Conservation (phyloP, 2,329 filamentous ascomycete genomes). For the Epichloe gansuensis region DNA sequence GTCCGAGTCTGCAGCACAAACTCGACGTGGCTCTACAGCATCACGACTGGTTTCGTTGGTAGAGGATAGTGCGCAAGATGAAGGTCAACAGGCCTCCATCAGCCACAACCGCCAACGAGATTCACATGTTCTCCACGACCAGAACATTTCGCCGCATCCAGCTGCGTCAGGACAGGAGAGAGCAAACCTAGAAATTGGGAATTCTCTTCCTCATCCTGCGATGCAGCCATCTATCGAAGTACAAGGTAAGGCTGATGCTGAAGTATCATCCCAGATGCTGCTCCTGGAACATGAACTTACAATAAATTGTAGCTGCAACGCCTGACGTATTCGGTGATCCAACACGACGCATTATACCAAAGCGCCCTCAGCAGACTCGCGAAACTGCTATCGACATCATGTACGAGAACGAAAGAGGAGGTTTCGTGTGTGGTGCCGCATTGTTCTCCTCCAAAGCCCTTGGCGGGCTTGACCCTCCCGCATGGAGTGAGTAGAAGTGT, state of each 20-base stretch:
- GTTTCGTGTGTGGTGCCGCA: slow-evolving; percentile 76
- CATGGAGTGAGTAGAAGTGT: slow-evolving; percentile 48
- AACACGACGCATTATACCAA: slow-evolving; percentile 23
- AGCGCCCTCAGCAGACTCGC: slow-evolving; percentile 23
- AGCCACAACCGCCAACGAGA: neutral
- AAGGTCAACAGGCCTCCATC: neutral
- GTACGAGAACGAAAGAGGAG: slow-evolving; percentile 90
- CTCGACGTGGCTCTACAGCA: slow-evolving; percentile 4
- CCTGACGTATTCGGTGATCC: slow-evolving; percentile 13
- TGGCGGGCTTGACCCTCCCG: slow-evolving; percentile 68
- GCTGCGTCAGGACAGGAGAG: slow-evolving; percentile 2
- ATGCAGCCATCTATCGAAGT: slow-evolving; percentile 22
- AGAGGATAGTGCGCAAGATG: neutral
- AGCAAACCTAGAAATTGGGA: neutral
- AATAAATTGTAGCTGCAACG: slow-evolving; percentile 16
- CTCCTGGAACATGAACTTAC: neutral
- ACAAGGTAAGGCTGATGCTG: slow-evolving; percentile 12
- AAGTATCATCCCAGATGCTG: neutral
- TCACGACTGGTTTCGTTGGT: slow-evolving; percentile 8
- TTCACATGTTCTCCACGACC: neutral
- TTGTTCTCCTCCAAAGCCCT: slow-evolving; percentile 82
- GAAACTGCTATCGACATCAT: slow-evolving; percentile 66
- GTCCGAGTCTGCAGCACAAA: neutral
- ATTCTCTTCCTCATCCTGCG: slow-evolving; percentile 9
- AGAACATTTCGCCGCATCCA: neutral